Percentiles rank a stretch among this genome's conserved stretches.
These are phyloP conservation scores for Colletotrichum nymphaeae DNA, from an alignment of 2,329 filamentous ascomycete genomes.

Conservation along the genomic window DNA sequence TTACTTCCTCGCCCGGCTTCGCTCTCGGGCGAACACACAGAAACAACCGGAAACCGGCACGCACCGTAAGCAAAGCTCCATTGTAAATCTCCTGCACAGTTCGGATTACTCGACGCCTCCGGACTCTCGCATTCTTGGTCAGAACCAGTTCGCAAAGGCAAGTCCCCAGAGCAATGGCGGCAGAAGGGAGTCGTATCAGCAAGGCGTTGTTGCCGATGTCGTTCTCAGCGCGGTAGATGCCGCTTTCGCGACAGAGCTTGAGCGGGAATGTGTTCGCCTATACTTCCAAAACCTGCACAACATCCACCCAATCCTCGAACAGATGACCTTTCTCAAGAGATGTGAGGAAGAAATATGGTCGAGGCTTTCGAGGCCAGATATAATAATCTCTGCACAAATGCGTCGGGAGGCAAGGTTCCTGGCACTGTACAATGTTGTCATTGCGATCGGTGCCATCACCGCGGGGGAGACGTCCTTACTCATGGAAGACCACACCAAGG, in stretches of 20 bases:
- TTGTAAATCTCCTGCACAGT: constrained; percentile 38
- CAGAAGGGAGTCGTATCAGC: constrained; percentile 7
- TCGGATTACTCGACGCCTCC: constrained; percentile 36
- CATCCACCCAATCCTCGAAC: constrained; percentile 39
- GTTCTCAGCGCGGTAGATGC: neutral
- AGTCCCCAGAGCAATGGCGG: constrained; percentile 9
- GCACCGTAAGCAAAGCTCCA: constrained; percentile 21
- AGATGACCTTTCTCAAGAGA: constrained; percentile 28
- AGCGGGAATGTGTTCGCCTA: constrained; percentile 38
- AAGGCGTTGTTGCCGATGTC: neutral
- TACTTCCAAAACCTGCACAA: constrained; percentile 40
- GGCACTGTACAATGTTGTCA: constrained; percentile 32
- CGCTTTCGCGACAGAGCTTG: constrained; percentile 22
- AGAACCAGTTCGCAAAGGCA: constrained; percentile 11
- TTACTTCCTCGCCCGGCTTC: constrained; percentile 32
- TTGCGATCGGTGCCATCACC: constrained; percentile 36
- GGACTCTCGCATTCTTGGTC: constrained; percentile 15
- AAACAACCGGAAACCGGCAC: neutral
- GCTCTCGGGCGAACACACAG: constrained; percentile 29
- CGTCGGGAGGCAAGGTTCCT: constrained; percentile 28
- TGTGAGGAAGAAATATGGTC: constrained; percentile 37
- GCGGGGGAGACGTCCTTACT: constrained; percentile 35
- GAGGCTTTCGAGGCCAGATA: neutral
- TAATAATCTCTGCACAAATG: neutral
- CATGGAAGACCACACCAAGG: constrained; percentile 30